Evolutionary conservation across 2,329 filamentous ascomycete species (phyloP).

Genomic region (Malbranchea zuffiana): DNA sequence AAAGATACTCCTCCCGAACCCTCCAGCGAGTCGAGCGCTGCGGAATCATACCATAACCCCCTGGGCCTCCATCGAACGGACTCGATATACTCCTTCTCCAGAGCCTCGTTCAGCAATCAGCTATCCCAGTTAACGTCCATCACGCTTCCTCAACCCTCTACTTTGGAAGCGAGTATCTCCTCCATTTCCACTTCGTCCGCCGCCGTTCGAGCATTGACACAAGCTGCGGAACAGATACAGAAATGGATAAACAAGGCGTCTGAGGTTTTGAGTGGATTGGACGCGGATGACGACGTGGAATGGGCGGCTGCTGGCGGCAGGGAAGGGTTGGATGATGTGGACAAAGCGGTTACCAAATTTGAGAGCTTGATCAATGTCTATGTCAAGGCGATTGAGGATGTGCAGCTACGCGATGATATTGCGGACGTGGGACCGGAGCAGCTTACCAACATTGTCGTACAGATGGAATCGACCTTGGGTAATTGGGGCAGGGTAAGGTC

Average conservation of each 20-base stretch:
- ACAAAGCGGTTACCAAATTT: constrained; percentile 66
- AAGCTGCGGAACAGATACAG: constrained; percentile 82
- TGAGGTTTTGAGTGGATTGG: constrained; percentile 76
- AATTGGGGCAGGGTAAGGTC: constrained; percentile 77
- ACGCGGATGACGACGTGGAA: constrained; percentile 94
- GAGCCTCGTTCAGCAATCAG: constrained; percentile 86
- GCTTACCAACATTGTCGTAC: constrained; percentile 62
- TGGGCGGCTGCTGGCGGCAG: constrained; percentile 81
- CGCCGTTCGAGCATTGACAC: constrained; percentile 72
- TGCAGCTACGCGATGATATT: constrained; percentile 73
- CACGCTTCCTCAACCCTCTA: constrained; percentile 72
- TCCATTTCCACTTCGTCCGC: constrained; percentile 74
- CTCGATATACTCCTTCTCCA: constrained; percentile 87
- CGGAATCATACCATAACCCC: constrained; percentile 36
- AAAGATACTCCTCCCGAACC: constrained; percentile 26
- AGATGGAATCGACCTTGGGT: constrained; percentile 78
- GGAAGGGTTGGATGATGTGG: constrained; percentile 45
- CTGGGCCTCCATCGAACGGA: constrained; percentile 52
- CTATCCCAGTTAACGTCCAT: constrained; percentile 85
- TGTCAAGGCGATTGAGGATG: constrained; percentile 81
- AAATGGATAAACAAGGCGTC: constrained; percentile 89
- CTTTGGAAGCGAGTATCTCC: constrained; percentile 70
- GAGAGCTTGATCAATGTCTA: constrained; percentile 87
- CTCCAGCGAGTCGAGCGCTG: constrained; percentile 22
- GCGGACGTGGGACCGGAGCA: constrained; percentile 57